A percentile compares a stretch with the other conserved stretches of the same genome.
Evolutionary conservation across 1,284 basidiomycete genomes (phyloP).

Genomic region (Cutaneotrichosporon cavernicola): DNA sequence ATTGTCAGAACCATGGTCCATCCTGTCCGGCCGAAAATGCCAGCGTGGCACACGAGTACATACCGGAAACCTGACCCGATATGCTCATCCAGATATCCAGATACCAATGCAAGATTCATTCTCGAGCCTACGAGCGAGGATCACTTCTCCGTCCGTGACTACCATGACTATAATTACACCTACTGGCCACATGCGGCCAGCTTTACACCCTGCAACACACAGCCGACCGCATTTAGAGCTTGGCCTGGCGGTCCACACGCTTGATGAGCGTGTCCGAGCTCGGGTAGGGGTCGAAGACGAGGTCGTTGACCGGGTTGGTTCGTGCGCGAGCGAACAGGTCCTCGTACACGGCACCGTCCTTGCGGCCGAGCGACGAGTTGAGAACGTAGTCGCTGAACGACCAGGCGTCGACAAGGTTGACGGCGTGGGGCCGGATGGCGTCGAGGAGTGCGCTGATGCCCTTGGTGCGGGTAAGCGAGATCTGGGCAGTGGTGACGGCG

Average conservation of each 20-base stretch:
- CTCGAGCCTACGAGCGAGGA: neutral
- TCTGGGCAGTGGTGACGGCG: constrained; percentile 47
- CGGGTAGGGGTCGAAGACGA: constrained; percentile 27
- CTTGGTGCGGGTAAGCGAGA: constrained; percentile 22
- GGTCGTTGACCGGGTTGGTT: constrained; percentile 28
- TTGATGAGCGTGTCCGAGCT: constrained; percentile 20
- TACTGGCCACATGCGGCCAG: neutral
- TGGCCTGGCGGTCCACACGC: constrained; percentile 22
- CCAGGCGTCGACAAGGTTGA: constrained; percentile 58
- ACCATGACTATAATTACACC: constrained; percentile 1
- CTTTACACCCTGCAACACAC: neutral
- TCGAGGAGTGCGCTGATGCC: constrained; percentile 19
- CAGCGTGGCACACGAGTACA: too few species aligned
- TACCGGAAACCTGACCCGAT: too few species aligned
- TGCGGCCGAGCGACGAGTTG: constrained; percentile 59
- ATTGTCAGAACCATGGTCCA: too few species aligned
- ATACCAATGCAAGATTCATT: constrained; percentile 5
- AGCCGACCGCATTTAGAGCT: constrained; percentile 15
- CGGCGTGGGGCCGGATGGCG: constrained; percentile 15
- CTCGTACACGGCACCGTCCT: constrained; percentile 56
- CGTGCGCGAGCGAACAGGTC: constrained; percentile 53
- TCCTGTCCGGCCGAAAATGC: too few species aligned
- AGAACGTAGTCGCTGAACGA: constrained; percentile 59
- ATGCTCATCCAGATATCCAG: too few species aligned
- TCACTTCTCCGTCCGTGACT: neutral